Evolutionary conservation across 257 asterid genomes (phyloP).

Genomic region (Echium plantagineum): DNA sequence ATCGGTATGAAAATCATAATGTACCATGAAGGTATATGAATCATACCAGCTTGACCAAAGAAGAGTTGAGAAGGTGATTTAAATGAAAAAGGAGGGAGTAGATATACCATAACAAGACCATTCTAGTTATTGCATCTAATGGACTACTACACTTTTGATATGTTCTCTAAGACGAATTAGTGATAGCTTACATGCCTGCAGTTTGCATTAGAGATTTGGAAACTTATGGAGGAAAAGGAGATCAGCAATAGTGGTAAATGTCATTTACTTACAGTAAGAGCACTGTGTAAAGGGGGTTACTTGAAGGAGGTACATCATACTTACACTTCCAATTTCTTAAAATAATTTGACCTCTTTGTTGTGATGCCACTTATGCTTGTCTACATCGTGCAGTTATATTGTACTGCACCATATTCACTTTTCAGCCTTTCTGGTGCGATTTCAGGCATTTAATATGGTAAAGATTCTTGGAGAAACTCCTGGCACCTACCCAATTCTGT

Average conservation of each 20-base stretch:
- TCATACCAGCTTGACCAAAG: no score
- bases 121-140: no score
- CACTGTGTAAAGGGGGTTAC: slow-evolving; percentile 81
- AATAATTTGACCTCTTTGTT: neutral
- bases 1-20: no score
- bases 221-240: slow-evolving; percentile 50
- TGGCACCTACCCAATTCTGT: slow-evolving; percentile 42
- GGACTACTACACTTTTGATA: neutral
- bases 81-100: no score
- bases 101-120: no score
- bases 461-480: slow-evolving; percentile 35
- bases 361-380: neutral
- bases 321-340: neutral
- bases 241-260: slow-evolving; percentile 39
- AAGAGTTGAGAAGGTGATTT: no score
- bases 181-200: slow-evolving; percentile 22
- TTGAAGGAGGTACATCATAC: slow-evolving; percentile 48
- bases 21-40: no score
- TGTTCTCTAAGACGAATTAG: neutral
- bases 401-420: neutral
- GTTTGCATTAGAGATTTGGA: slow-evolving; percentile 81
- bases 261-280: slow-evolving; percentile 36
- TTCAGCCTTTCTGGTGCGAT: slow-evolving; percentile 13
- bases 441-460: slow-evolving; percentile 59
- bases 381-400: neutral